Evolutionary conservation across 768 basidiomycete species (phyloP), one percentile per base, ranked within the genome.

Genomic region (Agaricus bisporus): DNA sequence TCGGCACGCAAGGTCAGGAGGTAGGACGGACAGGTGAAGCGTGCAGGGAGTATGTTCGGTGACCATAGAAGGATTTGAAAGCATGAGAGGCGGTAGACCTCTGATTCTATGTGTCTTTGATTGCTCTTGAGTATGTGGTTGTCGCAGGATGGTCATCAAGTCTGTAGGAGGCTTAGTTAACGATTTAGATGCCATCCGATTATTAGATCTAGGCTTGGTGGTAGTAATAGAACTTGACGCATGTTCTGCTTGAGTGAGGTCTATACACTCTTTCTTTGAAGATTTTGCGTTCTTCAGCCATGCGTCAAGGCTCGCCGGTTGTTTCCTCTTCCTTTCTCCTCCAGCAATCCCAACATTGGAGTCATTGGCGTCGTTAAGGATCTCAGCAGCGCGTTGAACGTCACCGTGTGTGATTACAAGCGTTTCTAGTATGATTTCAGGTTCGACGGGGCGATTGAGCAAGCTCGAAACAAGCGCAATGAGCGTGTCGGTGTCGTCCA

Each of bases 11-110:
- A 92, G 77, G 44, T 89, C 84, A 2, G 81, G 77, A 7, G 91
- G 87, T 9, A 92, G 76, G 18, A 87, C 63, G 11, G 83, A 80
- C 15, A 71, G 66, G 64, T 91, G 88, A 41, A 90, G 63, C 1
- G 90, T 91, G 56, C 87, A 90, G 0, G 91, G 86, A 0, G 81
- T 86, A 63, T 91, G 78, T 58, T 80, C 63, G 25, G 83, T 75
- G 2, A 92, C 80, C 68, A 88, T 71, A 15, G 73, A 66, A 15
- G 89, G 81, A 43, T 73, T 85, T 5, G 77, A 70, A 2, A 92
- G 78, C 2, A 72, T 77, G 26, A 91, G 66, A 5, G 88, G 88
- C n/a, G 77, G 70, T 22, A 81, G 66, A 48, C 77, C 73, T 35
- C 66, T 66, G 2, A 68, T 59, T 4, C 41, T 52, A n/a, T 49